phyloP scores from a whole-genome alignment of 805 yeast species.

The Candida endomychidarum region DNA sequence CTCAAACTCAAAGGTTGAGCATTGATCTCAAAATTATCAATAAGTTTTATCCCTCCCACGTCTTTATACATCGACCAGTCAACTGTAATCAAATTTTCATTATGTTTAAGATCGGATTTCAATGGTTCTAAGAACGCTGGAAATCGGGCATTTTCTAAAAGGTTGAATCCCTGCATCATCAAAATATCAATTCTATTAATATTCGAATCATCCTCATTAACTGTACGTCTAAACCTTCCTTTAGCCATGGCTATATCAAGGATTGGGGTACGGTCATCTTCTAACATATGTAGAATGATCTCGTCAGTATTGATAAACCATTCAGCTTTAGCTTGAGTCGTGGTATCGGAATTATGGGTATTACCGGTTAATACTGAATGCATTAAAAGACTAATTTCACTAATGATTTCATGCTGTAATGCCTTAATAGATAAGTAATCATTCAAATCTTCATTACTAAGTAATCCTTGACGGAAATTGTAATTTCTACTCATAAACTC shows the following conservation, averaged over 20 bases:
- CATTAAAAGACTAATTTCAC: slow-evolving; percentile 37
- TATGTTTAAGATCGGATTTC: neutral
- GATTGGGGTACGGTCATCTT: slow-evolving; percentile 41
- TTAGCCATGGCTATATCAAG: slow-evolving; percentile 37
- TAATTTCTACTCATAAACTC: slow-evolving; percentile 45
- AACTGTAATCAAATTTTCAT: slow-evolving; percentile 26
- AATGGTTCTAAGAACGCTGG: slow-evolving; percentile 36
- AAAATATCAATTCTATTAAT: slow-evolving; percentile 34
- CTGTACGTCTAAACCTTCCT: slow-evolving; percentile 31
- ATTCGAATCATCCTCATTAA: slow-evolving; percentile 43
- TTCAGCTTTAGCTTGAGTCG: slow-evolving; percentile 24
- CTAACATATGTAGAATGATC: slow-evolving; percentile 39
- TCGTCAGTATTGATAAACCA: slow-evolving; percentile 43
- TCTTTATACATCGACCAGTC: slow-evolving; percentile 44
- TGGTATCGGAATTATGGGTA: slow-evolving; percentile 17
- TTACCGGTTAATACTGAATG: slow-evolving; percentile 40
- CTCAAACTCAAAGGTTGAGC: slow-evolving; percentile 39
- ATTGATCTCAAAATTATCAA: slow-evolving; percentile 38
- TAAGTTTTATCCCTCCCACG: slow-evolving; percentile 42
- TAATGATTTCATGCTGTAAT: slow-evolving; percentile 32
- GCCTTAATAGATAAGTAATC: slow-evolving; percentile 40
- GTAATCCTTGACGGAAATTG: slow-evolving; percentile 45
- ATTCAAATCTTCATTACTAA: slow-evolving; percentile 50
- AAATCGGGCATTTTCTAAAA: slow-evolving; percentile 30
- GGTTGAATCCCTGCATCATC: slow-evolving; percentile 39